phyloP scores from a whole-genome alignment of 768 basidiomycete species.

The Postia placenta region DNA sequence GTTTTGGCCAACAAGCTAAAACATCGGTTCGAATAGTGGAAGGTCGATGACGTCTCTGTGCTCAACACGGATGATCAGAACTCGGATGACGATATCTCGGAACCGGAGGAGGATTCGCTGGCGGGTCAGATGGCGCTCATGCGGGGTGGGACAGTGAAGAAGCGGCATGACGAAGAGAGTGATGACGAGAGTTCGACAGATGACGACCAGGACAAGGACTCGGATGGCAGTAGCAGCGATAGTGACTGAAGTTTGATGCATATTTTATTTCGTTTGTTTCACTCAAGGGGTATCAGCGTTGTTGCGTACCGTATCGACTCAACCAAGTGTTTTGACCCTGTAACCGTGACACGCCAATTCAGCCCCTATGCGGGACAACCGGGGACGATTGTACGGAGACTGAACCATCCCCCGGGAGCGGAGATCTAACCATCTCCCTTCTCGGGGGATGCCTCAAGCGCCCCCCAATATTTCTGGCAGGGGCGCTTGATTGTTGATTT shows the following conservation, averaged over 20 bases:
- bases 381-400: too few species aligned
- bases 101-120: slow-evolving; percentile 93
- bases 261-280: too few species aligned
- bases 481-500: too few species aligned
- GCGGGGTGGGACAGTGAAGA: slow-evolving; percentile 85
- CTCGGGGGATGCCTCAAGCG: too few species aligned
- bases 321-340: too few species aligned
- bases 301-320: too few species aligned
- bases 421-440: too few species aligned
- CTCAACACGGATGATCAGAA: slow-evolving; percentile 51
- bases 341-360: too few species aligned
- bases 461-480: too few species aligned
- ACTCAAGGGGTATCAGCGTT: too few species aligned
- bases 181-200: slow-evolving; percentile 48
- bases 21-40: slow-evolving; percentile 46
- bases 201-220: slow-evolving; percentile 32
- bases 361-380: too few species aligned
- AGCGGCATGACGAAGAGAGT: slow-evolving; percentile 38
- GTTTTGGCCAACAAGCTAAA: neutral
- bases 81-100: slow-evolving; percentile 91
- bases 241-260: slow-evolving; percentile 34
- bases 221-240: slow-evolving; percentile 42
- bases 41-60: slow-evolving; percentile 68
- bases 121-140: slow-evolving; percentile 98
- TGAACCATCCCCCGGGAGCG: too few species aligned